Evolutionary conservation across 2,329 filamentous ascomycete genomes (phyloP).

Genomic region (Gyromitra esculenta): DNA sequence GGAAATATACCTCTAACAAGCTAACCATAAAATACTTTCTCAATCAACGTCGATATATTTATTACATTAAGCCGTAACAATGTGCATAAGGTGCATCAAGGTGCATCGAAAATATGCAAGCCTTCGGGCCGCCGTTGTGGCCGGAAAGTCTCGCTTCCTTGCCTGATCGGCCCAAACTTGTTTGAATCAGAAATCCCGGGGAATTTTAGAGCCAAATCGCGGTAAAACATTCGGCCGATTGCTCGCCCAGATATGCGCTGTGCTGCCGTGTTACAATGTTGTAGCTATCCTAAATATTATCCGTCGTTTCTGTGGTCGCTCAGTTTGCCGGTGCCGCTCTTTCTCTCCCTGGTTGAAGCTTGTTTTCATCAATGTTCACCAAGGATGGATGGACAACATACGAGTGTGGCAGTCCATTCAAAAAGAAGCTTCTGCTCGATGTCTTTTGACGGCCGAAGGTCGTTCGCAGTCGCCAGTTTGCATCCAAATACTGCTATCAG

Average conservation of each 20-base stretch:
- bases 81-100: slow-evolving; percentile 12
- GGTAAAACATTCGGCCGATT: not conserved
- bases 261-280: not conserved
- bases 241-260: not conserved
- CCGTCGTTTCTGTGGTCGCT: not conserved
- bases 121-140: slow-evolving; percentile 9
- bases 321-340: not conserved
- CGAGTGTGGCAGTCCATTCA: slow-evolving; percentile 19
- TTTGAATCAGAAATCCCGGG: not conserved
- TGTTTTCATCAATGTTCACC: not conserved
- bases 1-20: slow-evolving; percentile 33
- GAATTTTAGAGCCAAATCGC: not conserved
- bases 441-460: not conserved
- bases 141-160: slow-evolving; percentile 15
- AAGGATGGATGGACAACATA: not conserved
- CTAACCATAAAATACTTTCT: slow-evolving; percentile 1
- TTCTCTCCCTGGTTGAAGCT: not conserved
- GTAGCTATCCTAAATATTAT: not conserved
- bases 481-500: not conserved
- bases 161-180: not conserved
- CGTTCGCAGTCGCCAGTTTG: not conserved
- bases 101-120: slow-evolving; percentile 13
- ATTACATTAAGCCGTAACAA: slow-evolving; percentile 12
- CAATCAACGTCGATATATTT: slow-evolving; percentile 23
- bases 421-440: slow-evolving; percentile 7